These are phyloP conservation scores for Hemerocallis citrina DNA, from an alignment of 106 monocot species.

Conservation along the genomic window DNA sequence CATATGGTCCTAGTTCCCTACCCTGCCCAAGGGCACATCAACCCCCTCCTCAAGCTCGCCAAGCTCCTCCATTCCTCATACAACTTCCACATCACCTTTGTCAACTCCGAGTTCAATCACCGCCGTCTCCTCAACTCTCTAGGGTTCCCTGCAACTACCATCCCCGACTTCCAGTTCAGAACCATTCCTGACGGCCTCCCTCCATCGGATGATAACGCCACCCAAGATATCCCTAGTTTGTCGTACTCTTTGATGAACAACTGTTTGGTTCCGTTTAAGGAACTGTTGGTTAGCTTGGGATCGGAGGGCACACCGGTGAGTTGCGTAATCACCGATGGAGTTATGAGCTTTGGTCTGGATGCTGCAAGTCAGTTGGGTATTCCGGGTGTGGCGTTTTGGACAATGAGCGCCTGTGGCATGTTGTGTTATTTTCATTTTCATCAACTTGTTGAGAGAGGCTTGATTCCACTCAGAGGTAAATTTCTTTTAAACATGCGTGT, in stretches of 20 bases:
- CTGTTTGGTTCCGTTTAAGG: not conserved
- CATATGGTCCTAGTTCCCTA: slow-evolving; percentile 23
- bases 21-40: slow-evolving; percentile 31
- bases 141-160: not conserved
- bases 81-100: slow-evolving; percentile 45
- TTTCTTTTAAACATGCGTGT: too few species aligned
- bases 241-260: slow-evolving; percentile 1
- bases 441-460: not conserved
- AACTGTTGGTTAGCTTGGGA: not conserved
- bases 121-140: slow-evolving; percentile 18
- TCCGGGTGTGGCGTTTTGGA: not conserved
- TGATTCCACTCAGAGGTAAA: not conserved
- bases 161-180: slow-evolving; percentile 13
- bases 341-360: slow-evolving; percentile 17
- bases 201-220: slow-evolving; percentile 3
- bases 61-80: slow-evolving; percentile 21
- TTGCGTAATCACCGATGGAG: slow-evolving; percentile 10
- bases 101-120: slow-evolving; percentile 42
- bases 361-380: slow-evolving; percentile 9
- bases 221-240: slow-evolving; percentile 8
- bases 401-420: not conserved
- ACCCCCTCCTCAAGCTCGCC: slow-evolving; percentile 19
- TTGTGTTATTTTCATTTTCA: not conserved
- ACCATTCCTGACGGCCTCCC: slow-evolving; percentile 8
- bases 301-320: slow-evolving; percentile 3